phyloP scores from a whole-genome alignment of 192 early-diverging fungal species.

The Podila horticola region DNA sequence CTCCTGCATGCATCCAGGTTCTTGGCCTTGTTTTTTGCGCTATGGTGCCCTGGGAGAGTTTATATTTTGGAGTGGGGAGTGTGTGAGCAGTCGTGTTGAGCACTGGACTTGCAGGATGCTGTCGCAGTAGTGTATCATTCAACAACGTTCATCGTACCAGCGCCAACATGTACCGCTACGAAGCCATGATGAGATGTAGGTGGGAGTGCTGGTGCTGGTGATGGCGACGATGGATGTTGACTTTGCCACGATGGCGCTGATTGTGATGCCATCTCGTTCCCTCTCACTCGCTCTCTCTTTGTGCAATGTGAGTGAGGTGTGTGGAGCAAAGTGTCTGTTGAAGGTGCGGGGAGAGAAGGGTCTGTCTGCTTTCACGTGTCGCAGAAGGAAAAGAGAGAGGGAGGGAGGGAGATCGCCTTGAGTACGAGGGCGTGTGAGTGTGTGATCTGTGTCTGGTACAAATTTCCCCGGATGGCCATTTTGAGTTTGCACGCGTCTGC shows the following conservation, averaged over 20 bases:
- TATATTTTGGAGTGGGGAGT: background rate
- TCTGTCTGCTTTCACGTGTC: background rate
- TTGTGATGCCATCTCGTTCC: too few species aligned
- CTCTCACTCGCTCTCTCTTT: too few species aligned
- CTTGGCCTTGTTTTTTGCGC: conserved; percentile 35
- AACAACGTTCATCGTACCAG: conserved; percentile 34
- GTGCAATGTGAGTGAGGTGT: background rate
- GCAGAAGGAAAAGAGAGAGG: background rate
- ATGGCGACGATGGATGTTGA: background rate
- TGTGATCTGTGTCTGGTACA: background rate
- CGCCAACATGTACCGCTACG: conserved; percentile 64
- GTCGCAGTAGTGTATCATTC: too few species aligned
- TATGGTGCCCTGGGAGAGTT: conserved; percentile 27
- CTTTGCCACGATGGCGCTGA: too few species aligned
- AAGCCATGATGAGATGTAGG: conserved; percentile 27
- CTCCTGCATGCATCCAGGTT: conserved; percentile 45
- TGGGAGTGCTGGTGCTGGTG: background rate
- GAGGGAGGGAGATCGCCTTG: conserved; percentile 6
- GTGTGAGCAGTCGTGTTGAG: background rate
- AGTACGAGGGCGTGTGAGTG: background rate
- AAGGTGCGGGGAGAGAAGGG: background rate
- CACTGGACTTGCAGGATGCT: too few species aligned
- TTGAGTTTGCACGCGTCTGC: too few species aligned
- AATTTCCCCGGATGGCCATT: conserved; percentile 6
- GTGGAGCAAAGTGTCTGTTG: too few species aligned